A percentile compares a stretch with the other conserved stretches of the same genome.
Conservation (phyloP, 1,284 basidiomycete genomes). For the Pulveroboletus sp. region DNA sequence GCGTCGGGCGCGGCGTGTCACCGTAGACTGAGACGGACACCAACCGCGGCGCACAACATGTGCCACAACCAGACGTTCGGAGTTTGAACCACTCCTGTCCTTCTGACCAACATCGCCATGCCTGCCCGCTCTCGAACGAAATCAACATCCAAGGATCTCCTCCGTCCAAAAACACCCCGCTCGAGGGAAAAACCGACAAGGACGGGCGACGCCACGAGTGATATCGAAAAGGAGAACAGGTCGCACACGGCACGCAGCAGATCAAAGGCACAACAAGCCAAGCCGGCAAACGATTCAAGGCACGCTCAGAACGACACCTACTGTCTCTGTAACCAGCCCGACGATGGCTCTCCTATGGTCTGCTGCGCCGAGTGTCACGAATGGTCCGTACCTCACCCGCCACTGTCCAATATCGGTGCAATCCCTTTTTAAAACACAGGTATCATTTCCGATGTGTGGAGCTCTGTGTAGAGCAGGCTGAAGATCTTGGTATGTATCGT, state of each 20-base stretch:
- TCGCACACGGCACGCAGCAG: constrained; percentile 15
- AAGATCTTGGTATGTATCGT: constrained; percentile 66
- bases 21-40: neutral
- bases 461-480: constrained; percentile 57
- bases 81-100: constrained; percentile 32
- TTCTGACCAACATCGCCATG: constrained; percentile 36
- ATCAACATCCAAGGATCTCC: constrained; percentile 16
- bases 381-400: constrained; percentile 50
- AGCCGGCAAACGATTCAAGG: constrained; percentile 13
- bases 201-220: constrained; percentile 22
- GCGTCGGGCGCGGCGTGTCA: constrained; percentile 4
- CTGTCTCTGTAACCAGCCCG: constrained; percentile 58
- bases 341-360: constrained; percentile 83
- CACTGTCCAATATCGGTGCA: neutral
- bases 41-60: neutral
- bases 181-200: constrained; percentile 18
- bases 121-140: constrained; percentile 44
- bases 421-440: constrained; percentile 39
- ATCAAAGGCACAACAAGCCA: constrained; percentile 22
- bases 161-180: constrained; percentile 1
- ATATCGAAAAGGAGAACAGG: constrained; percentile 32
- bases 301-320: constrained; percentile 28
- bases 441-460: constrained; percentile 72
- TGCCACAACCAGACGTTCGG: constrained; percentile 30
- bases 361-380: constrained; percentile 66